A percentile compares a stretch with the other conserved stretches of the same genome.
Evolutionary conservation across 345 rosid species (phyloP).

Genomic region (Lumnitzera racemosa): DNA sequence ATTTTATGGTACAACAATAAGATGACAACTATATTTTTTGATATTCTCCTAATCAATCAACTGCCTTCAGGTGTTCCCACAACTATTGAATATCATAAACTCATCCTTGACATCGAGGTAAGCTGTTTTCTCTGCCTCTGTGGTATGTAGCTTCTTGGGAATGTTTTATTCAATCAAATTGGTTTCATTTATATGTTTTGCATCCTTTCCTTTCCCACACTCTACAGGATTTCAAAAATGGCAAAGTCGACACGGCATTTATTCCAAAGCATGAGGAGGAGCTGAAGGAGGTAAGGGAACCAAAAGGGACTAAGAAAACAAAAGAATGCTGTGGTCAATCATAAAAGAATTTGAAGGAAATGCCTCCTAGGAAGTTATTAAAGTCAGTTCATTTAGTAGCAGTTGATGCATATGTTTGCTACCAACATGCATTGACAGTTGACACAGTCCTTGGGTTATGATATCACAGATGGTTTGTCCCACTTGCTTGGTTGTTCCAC

Average conservation of each 20-base stretch:
- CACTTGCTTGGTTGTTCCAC: too few species aligned
- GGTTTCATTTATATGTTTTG: slow-evolving; percentile 2
- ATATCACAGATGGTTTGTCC: too few species aligned
- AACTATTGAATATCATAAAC: slow-evolving; percentile 90
- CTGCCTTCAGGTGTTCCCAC: slow-evolving; percentile 76
- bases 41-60: slow-evolving; percentile 1
- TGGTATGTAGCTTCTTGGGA: not conserved
- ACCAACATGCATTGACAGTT: too few species aligned
- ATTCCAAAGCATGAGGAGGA: slow-evolving; percentile 92
- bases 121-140: slow-evolving; percentile 10
- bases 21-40: not conserved
- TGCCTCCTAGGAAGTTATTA: not conserved
- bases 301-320: slow-evolving; percentile 5
- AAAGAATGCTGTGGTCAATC: not conserved
- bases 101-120: slow-evolving; percentile 94
- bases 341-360: not conserved
- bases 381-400: not conserved
- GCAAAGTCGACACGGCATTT: slow-evolving; percentile 98
- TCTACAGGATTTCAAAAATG: slow-evolving; percentile 78
- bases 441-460: too few species aligned
- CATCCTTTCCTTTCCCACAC: slow-evolving; percentile 1
- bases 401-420: too few species aligned
- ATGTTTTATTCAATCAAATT: not conserved
- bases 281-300: slow-evolving; percentile 51
- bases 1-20: not conserved